These are phyloP conservation scores for Ilyonectria sp. DNA, from an alignment of 2,329 filamentous ascomycete species.

Conservation along the genomic window DNA sequence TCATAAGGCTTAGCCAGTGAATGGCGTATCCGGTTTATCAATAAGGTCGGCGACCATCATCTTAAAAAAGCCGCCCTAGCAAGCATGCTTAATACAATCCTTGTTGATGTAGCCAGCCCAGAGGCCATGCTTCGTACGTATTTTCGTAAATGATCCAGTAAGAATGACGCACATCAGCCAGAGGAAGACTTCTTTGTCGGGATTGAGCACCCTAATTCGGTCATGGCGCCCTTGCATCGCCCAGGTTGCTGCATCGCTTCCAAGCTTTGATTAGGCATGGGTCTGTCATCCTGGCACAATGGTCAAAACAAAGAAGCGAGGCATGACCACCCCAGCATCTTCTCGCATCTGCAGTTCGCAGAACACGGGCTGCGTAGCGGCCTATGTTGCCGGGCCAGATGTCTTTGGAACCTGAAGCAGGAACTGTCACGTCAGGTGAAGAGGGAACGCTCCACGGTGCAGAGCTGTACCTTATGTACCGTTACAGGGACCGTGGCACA, in stretches of 20 bases:
- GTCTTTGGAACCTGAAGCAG: neutral
- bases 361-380: neutral
- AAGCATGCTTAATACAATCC: constrained; percentile 5
- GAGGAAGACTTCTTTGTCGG: neutral
- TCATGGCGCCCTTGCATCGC: neutral
- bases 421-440: too few species aligned
- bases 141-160: constrained; percentile 10
- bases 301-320: neutral
- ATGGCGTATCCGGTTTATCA: neutral
- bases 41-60: constrained; percentile 13
- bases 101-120: neutral
- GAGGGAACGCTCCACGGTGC: too few species aligned
- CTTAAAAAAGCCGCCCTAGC: constrained; percentile 16
- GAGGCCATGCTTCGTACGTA: neutral
- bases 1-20: constrained; percentile 2
- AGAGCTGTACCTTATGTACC: too few species aligned
- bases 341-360: neutral
- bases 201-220: neutral
- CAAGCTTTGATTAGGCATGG: neutral
- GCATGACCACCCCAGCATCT: neutral
- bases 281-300: neutral
- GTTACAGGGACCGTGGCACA: neutral
- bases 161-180: neutral
- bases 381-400: neutral
- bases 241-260: neutral